Evolutionary conservation across 768 basidiomycete genomes (phyloP), one percentile per base, ranked within the genome.

Genomic region (Ramaria sp.): DNA sequence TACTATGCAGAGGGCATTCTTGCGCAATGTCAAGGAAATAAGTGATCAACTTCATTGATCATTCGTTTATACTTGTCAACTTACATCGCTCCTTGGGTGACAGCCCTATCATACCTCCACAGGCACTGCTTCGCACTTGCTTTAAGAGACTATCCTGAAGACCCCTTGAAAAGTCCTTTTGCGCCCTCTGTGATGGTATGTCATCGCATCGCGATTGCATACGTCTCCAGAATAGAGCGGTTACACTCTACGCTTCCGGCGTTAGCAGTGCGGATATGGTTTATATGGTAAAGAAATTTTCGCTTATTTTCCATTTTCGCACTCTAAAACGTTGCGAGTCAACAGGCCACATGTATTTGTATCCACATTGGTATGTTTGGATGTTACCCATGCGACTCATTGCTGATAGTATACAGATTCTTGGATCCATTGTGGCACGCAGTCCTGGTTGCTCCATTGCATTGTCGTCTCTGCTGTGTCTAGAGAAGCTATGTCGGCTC

Each of bases 111-210:
- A 7, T 86, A 86, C 64, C 77, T 87, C 51, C 85, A 87, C 65
- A 82, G 86, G 15, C 81, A 82, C 62, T 88, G 84, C 72, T 86
- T 88, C 61, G 82, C 85, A 3, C 82, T 86, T 64, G 86, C 85
- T 3, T 75, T 88, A 37, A 73, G 76, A 22, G 84, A 78, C 51
- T 77, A 78, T 58, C 80, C 87, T 5, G 68, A 69, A 4, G 81
- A 88, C 66, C 87, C 87, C 19, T 78, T 88, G 67, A 79, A 78
- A 65, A 83, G 81, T 61, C 79, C 73, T 56, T 86, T 81, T 61
- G 82, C 80, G 7, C 78, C 81, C 3, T 83, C 82, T 3, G 84
- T 85, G 67, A 69, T 86, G 41, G 82, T 83, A 9, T 83, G 82
- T 7, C 85, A 83, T 65, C 76, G 79, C 37, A 81, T 80, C 61